Conservation (phyloP, 441 rosid genomes). For the Eutrema salsugineum region DNA sequence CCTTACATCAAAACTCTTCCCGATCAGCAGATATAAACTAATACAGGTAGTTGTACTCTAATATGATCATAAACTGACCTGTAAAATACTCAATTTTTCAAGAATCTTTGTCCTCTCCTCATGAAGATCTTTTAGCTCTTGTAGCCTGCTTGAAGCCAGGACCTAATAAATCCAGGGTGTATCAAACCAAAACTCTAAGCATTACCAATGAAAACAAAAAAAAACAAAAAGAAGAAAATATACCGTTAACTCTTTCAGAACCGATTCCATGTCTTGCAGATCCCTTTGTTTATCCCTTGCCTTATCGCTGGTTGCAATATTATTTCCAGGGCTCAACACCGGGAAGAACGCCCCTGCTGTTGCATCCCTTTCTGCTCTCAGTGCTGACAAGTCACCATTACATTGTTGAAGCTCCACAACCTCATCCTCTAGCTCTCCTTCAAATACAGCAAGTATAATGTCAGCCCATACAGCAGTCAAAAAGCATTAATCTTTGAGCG, state of each 20-base stretch:
- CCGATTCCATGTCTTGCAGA: constrained; percentile 73
- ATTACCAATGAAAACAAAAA: constrained; percentile 20
- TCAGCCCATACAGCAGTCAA: background rate
- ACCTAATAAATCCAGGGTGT: constrained; percentile 49
- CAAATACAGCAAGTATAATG: constrained; percentile 26
- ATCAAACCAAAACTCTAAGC: constrained; percentile 22
- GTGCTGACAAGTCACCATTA: constrained; percentile 61
- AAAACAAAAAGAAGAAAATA: constrained; percentile 16
- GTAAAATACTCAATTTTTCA: constrained; percentile 50
- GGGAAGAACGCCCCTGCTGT: constrained; percentile 80
- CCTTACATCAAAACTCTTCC: background rate
- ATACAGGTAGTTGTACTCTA: background rate
- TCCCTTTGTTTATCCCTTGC: constrained; percentile 71
- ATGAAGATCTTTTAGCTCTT: constrained; percentile 68
- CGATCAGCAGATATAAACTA: background rate
- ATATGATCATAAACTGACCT: constrained; percentile 45
- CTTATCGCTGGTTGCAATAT: constrained; percentile 60
- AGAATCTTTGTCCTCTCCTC: constrained; percentile 72
- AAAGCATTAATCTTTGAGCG: background rate
- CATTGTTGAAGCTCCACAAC: constrained; percentile 65
- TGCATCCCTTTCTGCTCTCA: constrained; percentile 88
- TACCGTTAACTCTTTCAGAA: constrained; percentile 73
- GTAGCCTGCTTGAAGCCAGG: constrained; percentile 62
- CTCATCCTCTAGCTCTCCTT: constrained; percentile 78
- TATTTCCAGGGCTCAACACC: constrained; percentile 61